phyloP scores from a whole-genome alignment of 305 asterid species.

The Fraxinus baroniana region DNA sequence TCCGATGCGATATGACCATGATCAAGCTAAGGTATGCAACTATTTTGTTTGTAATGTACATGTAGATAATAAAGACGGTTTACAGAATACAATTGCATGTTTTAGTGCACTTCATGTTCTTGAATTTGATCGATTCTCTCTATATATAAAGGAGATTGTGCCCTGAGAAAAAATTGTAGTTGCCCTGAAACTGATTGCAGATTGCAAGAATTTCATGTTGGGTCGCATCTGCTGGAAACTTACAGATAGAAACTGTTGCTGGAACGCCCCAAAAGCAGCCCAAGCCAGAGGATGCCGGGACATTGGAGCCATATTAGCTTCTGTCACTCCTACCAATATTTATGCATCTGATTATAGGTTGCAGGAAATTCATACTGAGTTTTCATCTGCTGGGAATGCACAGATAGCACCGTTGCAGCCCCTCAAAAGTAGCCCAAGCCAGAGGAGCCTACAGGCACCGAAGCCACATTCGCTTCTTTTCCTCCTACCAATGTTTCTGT shows the following conservation, averaged over 20 bases:
- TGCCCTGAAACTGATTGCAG: slow-evolving; percentile 90
- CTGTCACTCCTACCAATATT: neutral
- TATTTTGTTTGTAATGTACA: neutral
- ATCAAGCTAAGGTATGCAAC: slow-evolving; percentile 76
- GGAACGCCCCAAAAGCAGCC: neutral
- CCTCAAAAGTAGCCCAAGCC: neutral
- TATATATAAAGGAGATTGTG: slow-evolving; percentile 65
- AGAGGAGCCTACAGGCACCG: neutral
- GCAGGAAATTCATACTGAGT: slow-evolving; percentile 60
- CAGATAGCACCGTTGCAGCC: neutral
- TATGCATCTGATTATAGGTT: slow-evolving; percentile 61
- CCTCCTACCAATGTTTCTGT: neutral
- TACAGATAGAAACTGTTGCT: neutral
- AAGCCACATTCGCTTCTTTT: neutral
- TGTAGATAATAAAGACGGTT: neutral
- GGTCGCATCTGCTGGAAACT: neutral
- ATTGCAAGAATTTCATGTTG: slow-evolving; percentile 69
- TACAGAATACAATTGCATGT: neutral
- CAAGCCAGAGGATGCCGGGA: neutral
- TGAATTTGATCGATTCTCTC: neutral
- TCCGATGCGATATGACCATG: slow-evolving; percentile 88
- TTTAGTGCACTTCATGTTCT: neutral
- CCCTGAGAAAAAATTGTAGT: slow-evolving; percentile 83
- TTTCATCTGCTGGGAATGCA: neutral
- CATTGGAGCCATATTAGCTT: neutral